Evolutionary conservation across 305 asterid genomes (phyloP), one percentile per base, ranked within the genome.

Genomic region (Nicotiana rustica): DNA sequence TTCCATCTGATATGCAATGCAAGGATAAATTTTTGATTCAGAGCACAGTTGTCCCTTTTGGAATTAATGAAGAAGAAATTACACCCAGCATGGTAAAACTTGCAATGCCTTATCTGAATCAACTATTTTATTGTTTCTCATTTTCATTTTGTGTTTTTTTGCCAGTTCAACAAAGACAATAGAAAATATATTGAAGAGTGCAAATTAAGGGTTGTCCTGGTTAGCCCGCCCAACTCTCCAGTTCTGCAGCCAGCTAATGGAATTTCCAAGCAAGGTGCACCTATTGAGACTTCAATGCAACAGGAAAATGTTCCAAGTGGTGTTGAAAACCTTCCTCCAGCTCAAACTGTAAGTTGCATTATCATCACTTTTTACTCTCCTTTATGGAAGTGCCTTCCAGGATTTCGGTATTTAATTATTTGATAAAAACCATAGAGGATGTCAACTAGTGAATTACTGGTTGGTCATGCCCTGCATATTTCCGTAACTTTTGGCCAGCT

Each of bases 1-100:
- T 87, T 87, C 92, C 95, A 47, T 82, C 89, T 4, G 97, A 94
- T 78, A 70, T 89, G 93, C 92, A 84, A 25, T 93, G 96, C 91
- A 95, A 93, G 88, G 98, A 95, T 81, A 95, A 95, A 88, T 95
- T 95, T 84, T 84, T 95, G 85, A 86, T 95, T 85, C 98, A 95
- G 90, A 86, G 94, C 88, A 91, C 97, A 13, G 88, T 91, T 84
- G 94, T 91, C 65, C 93, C 95, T 7, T 90, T 86, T 87, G 98
- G 95, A 85, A 90, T 89, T 83, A 86, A 88, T 59, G 98, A 93
- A 81, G 98, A 92, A 47, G 96, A 89, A 77, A 91, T 92, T 81
- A 86, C 91, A 41, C 84, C 97, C 83, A 85, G 86, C 88, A 88
- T 95, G 95, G 99, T 95, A 91, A 76, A 90, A 76, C 8, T 65